These are phyloP conservation scores for Solanum raphanifolium DNA, from an alignment of 257 asterid species.

Conservation along the genomic window DNA sequence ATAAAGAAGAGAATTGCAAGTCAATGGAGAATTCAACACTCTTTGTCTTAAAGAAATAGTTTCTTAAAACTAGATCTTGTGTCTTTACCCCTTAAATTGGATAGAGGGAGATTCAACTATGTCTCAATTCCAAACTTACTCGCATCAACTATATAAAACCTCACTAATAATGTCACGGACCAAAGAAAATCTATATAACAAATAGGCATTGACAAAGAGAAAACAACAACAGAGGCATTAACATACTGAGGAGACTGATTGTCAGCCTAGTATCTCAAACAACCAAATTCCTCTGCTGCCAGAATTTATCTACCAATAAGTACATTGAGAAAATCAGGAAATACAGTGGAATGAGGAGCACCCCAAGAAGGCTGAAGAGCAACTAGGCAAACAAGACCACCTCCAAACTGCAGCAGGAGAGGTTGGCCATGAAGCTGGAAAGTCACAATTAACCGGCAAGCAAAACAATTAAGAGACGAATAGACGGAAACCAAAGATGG, in stretches of 20 bases:
- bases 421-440: not conserved
- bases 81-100: not conserved
- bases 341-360: not conserved
- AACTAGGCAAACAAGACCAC: not conserved
- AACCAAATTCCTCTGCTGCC: not conserved
- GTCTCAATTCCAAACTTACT: not conserved
- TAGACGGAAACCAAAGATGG: not conserved
- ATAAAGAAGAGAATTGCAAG: not conserved
- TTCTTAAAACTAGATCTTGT: not conserved
- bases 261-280: not conserved
- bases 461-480: not conserved
- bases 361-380: not conserved
- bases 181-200: not conserved
- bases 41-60: not conserved
- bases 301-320: not conserved
- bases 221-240: not conserved
- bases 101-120: not conserved
- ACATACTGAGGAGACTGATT: not conserved
- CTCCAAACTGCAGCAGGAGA: not conserved
- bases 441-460: not conserved
- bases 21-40: not conserved
- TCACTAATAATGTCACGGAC: not conserved
- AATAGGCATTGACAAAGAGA: not conserved
- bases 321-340: not conserved
- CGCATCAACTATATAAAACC: not conserved